Evolutionary conservation across 1,139 yeast genomes (phyloP).

Genomic region (Spencermartinsiella ligniputridi): DNA sequence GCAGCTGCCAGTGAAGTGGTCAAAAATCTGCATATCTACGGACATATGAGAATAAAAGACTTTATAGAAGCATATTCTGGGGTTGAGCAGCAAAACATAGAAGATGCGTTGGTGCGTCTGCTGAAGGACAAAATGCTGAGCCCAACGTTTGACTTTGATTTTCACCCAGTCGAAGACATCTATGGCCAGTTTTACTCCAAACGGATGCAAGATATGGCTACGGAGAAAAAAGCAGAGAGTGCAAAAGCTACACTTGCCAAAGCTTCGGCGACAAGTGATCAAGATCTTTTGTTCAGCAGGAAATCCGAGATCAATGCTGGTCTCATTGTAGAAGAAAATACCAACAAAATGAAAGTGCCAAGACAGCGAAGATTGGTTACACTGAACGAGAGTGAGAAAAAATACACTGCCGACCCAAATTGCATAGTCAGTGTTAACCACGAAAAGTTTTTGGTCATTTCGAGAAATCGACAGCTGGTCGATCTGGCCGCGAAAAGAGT

Average conservation of each 20-base stretch:
- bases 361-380: constrained; percentile 3
- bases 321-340: constrained; percentile 15
- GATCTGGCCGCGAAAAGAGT: constrained; percentile 62
- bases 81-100: constrained; percentile 33
- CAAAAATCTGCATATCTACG: constrained; percentile 66
- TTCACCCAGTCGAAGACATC: constrained; percentile 35
- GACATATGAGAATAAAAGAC: constrained; percentile 57
- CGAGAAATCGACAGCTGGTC: constrained; percentile 60
- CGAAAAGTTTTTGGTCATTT: constrained; percentile 60
- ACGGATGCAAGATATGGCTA: constrained; percentile 19
- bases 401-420: constrained; percentile 24
- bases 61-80: constrained; percentile 43
- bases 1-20: constrained; percentile 54
- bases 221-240: constrained; percentile 16
- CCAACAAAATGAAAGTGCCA: not conserved
- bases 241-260: constrained; percentile 26
- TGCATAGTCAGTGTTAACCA: constrained; percentile 61
- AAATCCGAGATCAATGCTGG: constrained; percentile 22
- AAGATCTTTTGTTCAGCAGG: constrained; percentile 33
- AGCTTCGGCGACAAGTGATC: constrained; percentile 56
- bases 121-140: constrained; percentile 58
- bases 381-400: constrained; percentile 5
- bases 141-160: constrained; percentile 40
- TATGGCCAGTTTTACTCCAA: constrained; percentile 23
- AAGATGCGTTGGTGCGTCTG: constrained; percentile 42